Percentiles rank a stretch among this genome's conserved stretches.
phyloP scores from a whole-genome alignment of 768 basidiomycete genomes.

The Artomyces pyxidatus region DNA sequence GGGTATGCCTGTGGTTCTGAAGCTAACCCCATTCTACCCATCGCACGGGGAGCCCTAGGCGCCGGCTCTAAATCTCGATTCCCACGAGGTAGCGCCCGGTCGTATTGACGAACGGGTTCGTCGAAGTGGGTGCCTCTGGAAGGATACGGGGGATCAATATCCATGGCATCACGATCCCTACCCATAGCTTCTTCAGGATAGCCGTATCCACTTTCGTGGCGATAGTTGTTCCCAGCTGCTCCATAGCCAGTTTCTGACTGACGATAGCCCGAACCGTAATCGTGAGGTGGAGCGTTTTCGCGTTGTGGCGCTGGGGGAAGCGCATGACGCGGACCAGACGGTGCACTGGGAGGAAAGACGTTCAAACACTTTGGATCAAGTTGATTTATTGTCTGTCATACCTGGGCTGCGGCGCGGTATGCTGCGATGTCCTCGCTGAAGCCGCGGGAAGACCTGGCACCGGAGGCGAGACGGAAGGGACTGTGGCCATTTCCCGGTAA shows the following conservation, averaged over 20 bases:
- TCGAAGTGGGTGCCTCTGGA: constrained; percentile 5
- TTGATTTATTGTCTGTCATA: not conserved
- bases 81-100: not conserved
- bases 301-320: constrained; percentile 1
- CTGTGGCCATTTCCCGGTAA: constrained; percentile 8
- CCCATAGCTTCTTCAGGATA: not conserved
- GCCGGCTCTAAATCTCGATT: not conserved
- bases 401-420: too few species aligned
- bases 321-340: constrained; percentile 7
- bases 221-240: constrained; percentile 1
- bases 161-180: constrained; percentile 11
- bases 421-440: too few species aligned
- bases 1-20: not conserved
- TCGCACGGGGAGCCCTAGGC: constrained; percentile 1
- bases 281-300: constrained; percentile 1
- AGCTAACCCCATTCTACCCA: not conserved
- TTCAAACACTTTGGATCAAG: not conserved
- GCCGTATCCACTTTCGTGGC: constrained; percentile 2
- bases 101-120: constrained; percentile 1
- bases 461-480: not conserved
- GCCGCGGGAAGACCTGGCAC: not conserved
- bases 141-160: constrained; percentile 8
- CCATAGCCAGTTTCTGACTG: constrained; percentile 1
- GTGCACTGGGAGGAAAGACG: constrained; percentile 4
- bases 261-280: not conserved